Percentiles rank a stretch among this genome's conserved stretches.
Conservation (phyloP, 2,329 filamentous ascomycete genomes). For the Penicillium oxalicum region DNA sequence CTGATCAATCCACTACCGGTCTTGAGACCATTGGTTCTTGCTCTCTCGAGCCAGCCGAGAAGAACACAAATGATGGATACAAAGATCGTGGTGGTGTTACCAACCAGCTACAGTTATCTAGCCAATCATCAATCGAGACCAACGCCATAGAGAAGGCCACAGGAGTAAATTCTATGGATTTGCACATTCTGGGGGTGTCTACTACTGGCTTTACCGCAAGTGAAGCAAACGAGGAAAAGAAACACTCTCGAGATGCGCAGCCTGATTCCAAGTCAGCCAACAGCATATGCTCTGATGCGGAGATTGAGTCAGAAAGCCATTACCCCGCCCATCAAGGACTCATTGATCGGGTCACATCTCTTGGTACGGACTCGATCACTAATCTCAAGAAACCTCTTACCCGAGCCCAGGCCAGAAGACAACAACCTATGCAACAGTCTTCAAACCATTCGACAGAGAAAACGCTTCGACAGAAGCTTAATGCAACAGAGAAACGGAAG, state of each 20-base stretch:
- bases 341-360: not conserved
- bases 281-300: not conserved
- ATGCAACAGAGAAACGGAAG: constrained; percentile 5
- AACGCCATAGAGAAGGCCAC: constrained; percentile 1
- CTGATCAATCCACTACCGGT: not conserved
- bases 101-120: constrained; percentile 1
- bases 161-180: not conserved
- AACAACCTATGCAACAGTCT: not conserved
- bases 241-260: not conserved
- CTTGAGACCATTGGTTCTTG: constrained; percentile 3
- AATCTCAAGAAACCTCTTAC: constrained; percentile 1
- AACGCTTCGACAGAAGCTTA: constrained; percentile 5
- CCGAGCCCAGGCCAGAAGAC: constrained; percentile 7
- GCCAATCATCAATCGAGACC: constrained; percentile 1
- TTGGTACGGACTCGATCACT: not conserved
- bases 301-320: not conserved
- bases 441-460: not conserved
- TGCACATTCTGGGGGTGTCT: not conserved
- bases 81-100: not conserved
- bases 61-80: constrained; percentile 1
- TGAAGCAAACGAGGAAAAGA: not conserved
- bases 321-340: not conserved
- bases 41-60: not conserved
- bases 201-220: constrained; percentile 3
- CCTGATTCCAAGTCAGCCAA: not conserved